Conservation (phyloP, 805 yeast species). For the Spathaspora boniae region DNA sequence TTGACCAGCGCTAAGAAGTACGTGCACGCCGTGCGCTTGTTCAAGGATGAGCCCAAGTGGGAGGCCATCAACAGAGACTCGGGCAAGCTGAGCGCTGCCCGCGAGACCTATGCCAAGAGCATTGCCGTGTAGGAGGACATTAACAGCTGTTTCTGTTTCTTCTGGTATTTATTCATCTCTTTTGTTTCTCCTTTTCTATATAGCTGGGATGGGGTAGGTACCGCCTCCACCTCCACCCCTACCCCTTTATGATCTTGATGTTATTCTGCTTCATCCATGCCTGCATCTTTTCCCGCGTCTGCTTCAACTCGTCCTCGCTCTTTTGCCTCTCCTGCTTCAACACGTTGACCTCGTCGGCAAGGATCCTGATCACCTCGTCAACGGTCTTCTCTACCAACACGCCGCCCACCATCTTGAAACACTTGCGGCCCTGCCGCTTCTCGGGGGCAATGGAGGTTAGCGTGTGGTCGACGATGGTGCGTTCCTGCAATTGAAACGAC, state of each 20-base stretch:
- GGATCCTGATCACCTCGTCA: conserved; percentile 54
- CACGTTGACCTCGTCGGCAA: conserved; percentile 20
- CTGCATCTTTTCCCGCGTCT: conserved; percentile 31
- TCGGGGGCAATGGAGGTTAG: conserved; percentile 32
- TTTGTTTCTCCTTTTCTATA: conserved; percentile 1
- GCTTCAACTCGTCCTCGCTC: conserved; percentile 23
- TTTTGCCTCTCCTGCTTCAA: conserved; percentile 20
- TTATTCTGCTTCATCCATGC: conserved; percentile 40
- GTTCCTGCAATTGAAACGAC: conserved; percentile 37
- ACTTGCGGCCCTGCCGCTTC: conserved; percentile 54
- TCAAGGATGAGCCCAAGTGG: conserved; percentile 97
- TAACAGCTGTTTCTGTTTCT: conserved; percentile 1
- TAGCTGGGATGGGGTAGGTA: background rate
- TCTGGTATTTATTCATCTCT: background rate
- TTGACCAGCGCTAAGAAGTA: conserved; percentile 53
- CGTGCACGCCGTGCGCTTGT: conserved; percentile 76
- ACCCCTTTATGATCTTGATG: conserved; percentile 34
- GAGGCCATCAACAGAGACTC: conserved; percentile 71
- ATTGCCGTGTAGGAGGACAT: conserved; percentile 25
- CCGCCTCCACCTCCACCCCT: background rate
- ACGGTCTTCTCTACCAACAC: conserved; percentile 82
- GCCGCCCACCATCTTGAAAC: conserved; percentile 93
- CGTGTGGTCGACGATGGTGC: conserved; percentile 39
- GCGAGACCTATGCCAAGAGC: conserved; percentile 29
- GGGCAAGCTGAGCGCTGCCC: conserved; percentile 29